Evolutionary conservation across 768 basidiomycete species (phyloP).

Genomic region (Ramaria sp.): DNA sequence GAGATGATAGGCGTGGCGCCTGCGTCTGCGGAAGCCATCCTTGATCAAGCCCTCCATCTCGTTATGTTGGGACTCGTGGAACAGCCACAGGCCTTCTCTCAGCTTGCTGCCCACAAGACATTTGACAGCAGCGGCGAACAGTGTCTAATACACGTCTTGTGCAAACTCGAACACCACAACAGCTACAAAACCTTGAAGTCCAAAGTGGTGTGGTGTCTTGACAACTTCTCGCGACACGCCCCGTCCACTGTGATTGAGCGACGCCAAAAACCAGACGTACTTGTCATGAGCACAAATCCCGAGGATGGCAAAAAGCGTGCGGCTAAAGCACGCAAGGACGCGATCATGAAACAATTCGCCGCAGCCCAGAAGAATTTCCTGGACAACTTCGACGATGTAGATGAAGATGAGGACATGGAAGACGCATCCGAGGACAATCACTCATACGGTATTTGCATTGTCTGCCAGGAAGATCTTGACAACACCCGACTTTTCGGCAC

Average conservation of each 20-base stretch:
- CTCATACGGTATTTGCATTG: slow-evolving; percentile 89
- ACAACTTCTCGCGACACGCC: slow-evolving; percentile 42
- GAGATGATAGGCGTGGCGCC: slow-evolving; percentile 50
- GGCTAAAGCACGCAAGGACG: slow-evolving; percentile 83
- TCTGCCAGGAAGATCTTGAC: slow-evolving; percentile 92
- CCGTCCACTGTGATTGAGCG: slow-evolving; percentile 45
- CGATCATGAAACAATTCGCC: slow-evolving; percentile 94
- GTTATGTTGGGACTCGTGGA: slow-evolving; percentile 79
- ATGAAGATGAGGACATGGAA: slow-evolving; percentile 49
- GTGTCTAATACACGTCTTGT: slow-evolving; percentile 62
- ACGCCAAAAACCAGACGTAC: slow-evolving; percentile 32
- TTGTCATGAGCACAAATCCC: slow-evolving; percentile 25
- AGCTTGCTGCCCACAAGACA: slow-evolving; percentile 38
- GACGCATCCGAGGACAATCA: slow-evolving; percentile 29
- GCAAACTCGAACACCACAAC: slow-evolving; percentile 67
- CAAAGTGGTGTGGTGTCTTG: slow-evolving; percentile 68
- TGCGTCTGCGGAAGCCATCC: slow-evolving; percentile 76
- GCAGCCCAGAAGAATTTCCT: slow-evolving; percentile 84
- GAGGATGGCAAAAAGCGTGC: slow-evolving; percentile 73
- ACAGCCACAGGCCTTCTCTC: slow-evolving; percentile 49
- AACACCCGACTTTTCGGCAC: slow-evolving; percentile 66
- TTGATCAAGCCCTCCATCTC: slow-evolving; percentile 83
- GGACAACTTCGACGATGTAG: slow-evolving; percentile 61
- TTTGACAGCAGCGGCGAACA: slow-evolving; percentile 42
- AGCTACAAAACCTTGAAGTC: slow-evolving; percentile 63